These are phyloP conservation scores for Aspergillus carlsbadensis DNA, from an alignment of 495 filamentous ascomycete species.

Conservation along the genomic window DNA sequence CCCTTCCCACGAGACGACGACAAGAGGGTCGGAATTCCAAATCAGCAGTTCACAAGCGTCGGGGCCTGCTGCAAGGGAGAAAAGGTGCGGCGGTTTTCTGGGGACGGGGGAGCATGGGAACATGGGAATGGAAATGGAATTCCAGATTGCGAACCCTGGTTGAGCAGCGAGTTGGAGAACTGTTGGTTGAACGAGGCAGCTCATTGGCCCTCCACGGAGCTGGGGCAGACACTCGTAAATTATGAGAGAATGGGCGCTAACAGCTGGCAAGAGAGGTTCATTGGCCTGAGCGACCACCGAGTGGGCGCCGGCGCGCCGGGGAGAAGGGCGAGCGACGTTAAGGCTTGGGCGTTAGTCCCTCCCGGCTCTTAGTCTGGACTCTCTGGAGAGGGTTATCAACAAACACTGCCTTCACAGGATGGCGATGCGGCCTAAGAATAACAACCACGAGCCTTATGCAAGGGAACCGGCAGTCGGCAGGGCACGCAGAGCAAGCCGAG, in stretches of 20 bases:
- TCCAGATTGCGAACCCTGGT: constrained; percentile 6
- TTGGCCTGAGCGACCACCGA: too few species aligned
- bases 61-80: background rate
- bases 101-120: background rate
- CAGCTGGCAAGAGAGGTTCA: too few species aligned
- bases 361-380: background rate
- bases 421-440: background rate
- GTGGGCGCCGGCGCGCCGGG: too few species aligned
- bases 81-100: background rate
- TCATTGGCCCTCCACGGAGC: constrained; percentile 2
- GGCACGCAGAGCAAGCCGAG: too few species aligned
- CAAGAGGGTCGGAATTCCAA: background rate
- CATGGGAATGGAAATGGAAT: background rate
- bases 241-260: background rate
- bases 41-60: background rate
- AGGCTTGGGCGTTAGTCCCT: background rate
- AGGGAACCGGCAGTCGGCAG: too few species aligned
- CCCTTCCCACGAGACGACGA: background rate
- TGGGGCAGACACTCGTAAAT: background rate
- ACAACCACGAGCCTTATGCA: background rate
- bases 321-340: background rate
- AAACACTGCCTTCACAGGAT: constrained; percentile 6
- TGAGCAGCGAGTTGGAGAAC: constrained; percentile 1
- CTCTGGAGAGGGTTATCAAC: too few species aligned
- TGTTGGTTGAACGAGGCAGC: constrained; percentile 1